Evolutionary conservation across 495 filamentous ascomycete genomes (phyloP).

Genomic region (Hyphodiscus hymeniophilus): DNA sequence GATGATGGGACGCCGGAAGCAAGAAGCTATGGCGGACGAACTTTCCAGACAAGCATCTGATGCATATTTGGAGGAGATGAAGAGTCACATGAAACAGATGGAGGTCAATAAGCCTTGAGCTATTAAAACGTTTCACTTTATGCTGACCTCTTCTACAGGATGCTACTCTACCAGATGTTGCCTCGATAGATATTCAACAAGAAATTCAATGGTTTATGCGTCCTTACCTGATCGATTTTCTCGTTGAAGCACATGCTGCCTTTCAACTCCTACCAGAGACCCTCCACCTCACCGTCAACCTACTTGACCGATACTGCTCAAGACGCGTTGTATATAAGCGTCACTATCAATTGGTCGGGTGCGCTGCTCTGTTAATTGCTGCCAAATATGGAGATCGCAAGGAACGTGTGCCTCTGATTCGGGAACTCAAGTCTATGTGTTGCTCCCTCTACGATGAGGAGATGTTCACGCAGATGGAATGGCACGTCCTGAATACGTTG

Average conservation of each 20-base stretch:
- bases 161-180: conserved; percentile 88
- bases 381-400: conserved; percentile 99
- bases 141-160: conserved; percentile 43
- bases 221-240: conserved; percentile 95
- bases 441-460: conserved; percentile 97
- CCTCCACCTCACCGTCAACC: conserved; percentile 90
- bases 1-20: conserved; percentile 63
- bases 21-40: conserved; percentile 79
- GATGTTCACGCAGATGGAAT: conserved; percentile 99
- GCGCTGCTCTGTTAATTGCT: conserved; percentile 90
- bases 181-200: conserved; percentile 95
- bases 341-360: conserved; percentile 97
- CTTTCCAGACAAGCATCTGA: conserved; percentile 73
- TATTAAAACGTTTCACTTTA: conserved; percentile 2
- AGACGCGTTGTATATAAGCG: conserved; percentile 98
- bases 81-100: conserved; percentile 91
- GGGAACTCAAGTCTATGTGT: conserved; percentile 97
- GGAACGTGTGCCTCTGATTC: conserved; percentile 89
- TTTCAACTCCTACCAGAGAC: conserved; percentile 93
- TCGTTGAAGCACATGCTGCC: conserved; percentile 92
- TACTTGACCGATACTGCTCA: conserved; percentile 96
- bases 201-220: conserved; percentile 99
- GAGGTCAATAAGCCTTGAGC: conserved; percentile 55
- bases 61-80: conserved; percentile 87
- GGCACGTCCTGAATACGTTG: conserved; percentile 97